These are phyloP conservation scores for Colletotrichum falcatum DNA, from an alignment of 2,329 filamentous ascomycete genomes.

Conservation along the genomic window DNA sequence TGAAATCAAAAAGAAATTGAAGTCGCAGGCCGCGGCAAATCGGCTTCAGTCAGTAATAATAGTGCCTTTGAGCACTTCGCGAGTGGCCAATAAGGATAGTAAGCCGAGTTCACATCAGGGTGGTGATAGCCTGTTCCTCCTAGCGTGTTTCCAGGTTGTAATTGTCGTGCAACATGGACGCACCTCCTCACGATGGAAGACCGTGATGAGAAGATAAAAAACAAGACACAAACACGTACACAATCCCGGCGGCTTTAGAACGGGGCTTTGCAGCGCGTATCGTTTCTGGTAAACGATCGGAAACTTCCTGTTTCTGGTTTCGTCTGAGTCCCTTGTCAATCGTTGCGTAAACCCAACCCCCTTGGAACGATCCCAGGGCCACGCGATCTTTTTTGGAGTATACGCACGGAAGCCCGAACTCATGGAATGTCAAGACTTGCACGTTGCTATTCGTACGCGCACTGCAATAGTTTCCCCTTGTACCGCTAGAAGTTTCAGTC, in stretches of 20 bases:
- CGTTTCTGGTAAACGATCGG: slow-evolving; percentile 17
- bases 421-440: neutral
- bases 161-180: neutral
- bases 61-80: neutral
- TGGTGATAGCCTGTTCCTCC: neutral
- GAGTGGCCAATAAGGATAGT: neutral
- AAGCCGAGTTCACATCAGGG: neutral
- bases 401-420: neutral
- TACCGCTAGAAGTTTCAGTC: neutral
- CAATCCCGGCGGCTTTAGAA: neutral
- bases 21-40: neutral
- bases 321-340: slow-evolving; percentile 21
- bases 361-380: slow-evolving; percentile 2
- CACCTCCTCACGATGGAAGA: neutral
- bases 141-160: neutral
- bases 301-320: slow-evolving; percentile 18
- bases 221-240: neutral
- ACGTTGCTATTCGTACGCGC: neutral
- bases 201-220: neutral
- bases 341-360: slow-evolving; percentile 7
- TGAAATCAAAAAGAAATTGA: neutral
- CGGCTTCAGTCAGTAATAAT: neutral
- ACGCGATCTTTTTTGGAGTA: neutral
- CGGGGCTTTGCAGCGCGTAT: slow-evolving; percentile 1
- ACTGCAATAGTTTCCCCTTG: neutral